These are phyloP conservation scores for Xylaria sp. DNA, from an alignment of 2,329 filamentous ascomycete species.

Conservation along the genomic window DNA sequence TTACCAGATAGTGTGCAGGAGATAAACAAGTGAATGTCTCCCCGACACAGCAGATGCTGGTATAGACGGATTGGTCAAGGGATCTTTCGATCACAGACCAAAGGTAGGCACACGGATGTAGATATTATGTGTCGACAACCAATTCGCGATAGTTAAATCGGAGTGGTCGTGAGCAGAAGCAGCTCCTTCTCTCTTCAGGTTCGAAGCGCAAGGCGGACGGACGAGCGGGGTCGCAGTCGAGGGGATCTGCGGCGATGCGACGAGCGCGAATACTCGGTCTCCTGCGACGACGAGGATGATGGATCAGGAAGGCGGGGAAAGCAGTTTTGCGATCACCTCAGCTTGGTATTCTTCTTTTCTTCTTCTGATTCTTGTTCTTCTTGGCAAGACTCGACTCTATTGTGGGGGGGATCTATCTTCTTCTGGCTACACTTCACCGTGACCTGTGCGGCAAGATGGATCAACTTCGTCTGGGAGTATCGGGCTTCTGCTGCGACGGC, in stretches of 20 bases:
- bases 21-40: constrained; percentile 99
- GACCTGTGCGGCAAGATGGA: constrained; percentile 36
- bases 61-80: constrained; percentile 31
- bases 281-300: constrained; percentile 32
- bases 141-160: constrained; percentile 26
- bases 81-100: constrained; percentile 38
- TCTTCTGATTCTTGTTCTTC: too few relatives aligned
- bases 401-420: constrained; percentile 31
- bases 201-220: constrained; percentile 35
- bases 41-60: constrained; percentile 56
- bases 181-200: constrained; percentile 21
- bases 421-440: constrained; percentile 39
- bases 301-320: constrained; percentile 19
- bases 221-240: constrained; percentile 36
- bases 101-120: constrained; percentile 32
- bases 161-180: constrained; percentile 20
- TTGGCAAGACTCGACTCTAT: constrained; percentile 36
- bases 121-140: constrained; percentile 26
- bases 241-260: constrained; percentile 34
- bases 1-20: constrained; percentile 77
- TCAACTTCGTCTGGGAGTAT: constrained; percentile 21
- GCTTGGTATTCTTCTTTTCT: constrained; percentile 26
- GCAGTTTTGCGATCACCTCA: constrained; percentile 15
- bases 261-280: constrained; percentile 34
- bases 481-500: constrained; percentile 21